Percentiles rank a stretch among this genome's conserved stretches.
Conservation (phyloP, 2,329 filamentous ascomycete genomes). For the Beauveria medogensis region DNA sequence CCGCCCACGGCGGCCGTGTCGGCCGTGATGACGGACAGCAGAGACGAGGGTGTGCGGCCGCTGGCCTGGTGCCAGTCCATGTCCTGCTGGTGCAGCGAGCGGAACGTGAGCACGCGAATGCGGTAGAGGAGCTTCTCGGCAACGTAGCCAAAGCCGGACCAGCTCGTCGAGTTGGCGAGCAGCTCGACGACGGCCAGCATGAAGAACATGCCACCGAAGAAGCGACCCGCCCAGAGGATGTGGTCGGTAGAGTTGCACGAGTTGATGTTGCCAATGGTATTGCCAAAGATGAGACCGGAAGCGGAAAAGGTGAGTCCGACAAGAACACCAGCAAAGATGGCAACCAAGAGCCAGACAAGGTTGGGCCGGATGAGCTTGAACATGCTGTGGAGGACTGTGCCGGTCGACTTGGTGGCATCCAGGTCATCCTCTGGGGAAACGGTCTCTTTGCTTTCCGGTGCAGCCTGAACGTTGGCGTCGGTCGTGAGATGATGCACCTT, state of each 20-base stretch:
- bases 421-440: conserved; percentile 21
- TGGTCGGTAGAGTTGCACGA: conserved; percentile 33
- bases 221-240: conserved; percentile 31
- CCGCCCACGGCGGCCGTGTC: conserved; percentile 61
- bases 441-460: conserved; percentile 23
- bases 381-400: conserved; percentile 31
- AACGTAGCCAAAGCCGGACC: conserved; percentile 37
- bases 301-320: conserved; percentile 47
- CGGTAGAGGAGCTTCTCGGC: conserved; percentile 59
- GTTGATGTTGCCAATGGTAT: conserved; percentile 36
- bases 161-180: conserved; percentile 48
- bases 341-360: conserved; percentile 30
- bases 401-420: conserved; percentile 32
- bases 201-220: conserved; percentile 51
- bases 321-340: conserved; percentile 37
- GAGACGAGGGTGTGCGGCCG: conserved; percentile 49
- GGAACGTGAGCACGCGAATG: conserved; percentile 55
- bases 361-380: conserved; percentile 30
- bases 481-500: conserved; percentile 30
- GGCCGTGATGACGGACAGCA: conserved; percentile 61
- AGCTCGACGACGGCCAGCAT: conserved; percentile 40
- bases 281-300: conserved; percentile 44
- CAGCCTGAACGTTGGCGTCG: conserved; percentile 27
- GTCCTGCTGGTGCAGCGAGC: conserved; percentile 57
- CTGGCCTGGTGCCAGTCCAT: conserved; percentile 64